Conservation (phyloP, 495 filamentous ascomycete genomes). For the Staphylotrichum longicolle region DNA sequence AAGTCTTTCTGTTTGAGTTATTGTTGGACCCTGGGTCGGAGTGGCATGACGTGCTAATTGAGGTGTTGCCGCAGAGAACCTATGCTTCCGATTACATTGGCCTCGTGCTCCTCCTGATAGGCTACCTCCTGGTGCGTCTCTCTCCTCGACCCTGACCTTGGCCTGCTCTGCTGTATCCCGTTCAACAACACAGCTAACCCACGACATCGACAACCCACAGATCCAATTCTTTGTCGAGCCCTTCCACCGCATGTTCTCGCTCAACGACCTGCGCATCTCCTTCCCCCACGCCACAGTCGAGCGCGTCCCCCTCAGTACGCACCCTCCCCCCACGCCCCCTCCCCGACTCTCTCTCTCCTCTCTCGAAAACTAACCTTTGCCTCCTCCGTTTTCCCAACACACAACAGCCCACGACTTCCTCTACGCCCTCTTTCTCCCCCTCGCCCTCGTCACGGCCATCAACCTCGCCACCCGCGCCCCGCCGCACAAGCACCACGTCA, state of each 20-base stretch:
- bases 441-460: constrained; percentile 63
- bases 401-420: constrained; percentile 66
- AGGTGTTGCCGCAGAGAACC: constrained; percentile 54
- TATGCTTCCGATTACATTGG: constrained; percentile 88
- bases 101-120: constrained; percentile 62
- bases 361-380: background rate
- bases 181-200: no score
- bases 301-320: constrained; percentile 74
- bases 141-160: background rate
- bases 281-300: constrained; percentile 84
- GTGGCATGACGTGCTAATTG: background rate
- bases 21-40: background rate
- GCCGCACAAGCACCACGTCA: constrained; percentile 81
- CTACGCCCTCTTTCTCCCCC: constrained; percentile 70
- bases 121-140: constrained; percentile 61
- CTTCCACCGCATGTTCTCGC: constrained; percentile 82
- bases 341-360: background rate
- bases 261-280: constrained; percentile 78
- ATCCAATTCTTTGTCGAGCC: constrained; percentile 72
- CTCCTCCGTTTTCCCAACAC: background rate
- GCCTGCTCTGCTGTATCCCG: no score
- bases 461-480: constrained; percentile 57
- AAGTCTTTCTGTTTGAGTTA: constrained; percentile 12
- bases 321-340: background rate
- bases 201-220: constrained; percentile 35